Conservation (phyloP, 192 early-diverging fungal species). For the Entomortierella chlamydospora region DNA sequence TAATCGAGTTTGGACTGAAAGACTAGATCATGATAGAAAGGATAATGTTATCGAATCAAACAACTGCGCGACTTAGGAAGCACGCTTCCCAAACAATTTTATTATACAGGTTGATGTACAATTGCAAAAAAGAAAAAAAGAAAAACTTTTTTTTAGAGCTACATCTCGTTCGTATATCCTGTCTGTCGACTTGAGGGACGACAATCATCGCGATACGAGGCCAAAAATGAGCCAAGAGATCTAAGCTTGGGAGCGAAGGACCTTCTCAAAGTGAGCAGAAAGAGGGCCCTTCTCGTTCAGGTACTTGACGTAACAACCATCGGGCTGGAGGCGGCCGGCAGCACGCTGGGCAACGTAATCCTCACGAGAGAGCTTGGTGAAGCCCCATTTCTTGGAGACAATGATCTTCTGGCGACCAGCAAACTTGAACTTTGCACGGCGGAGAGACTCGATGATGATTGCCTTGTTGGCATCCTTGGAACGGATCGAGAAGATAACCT, state of each 20-base stretch:
- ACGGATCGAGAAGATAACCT: constrained; percentile 96
- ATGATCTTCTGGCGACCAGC: constrained; percentile 99
- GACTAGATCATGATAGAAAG: no score
- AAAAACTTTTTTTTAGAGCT: no score
- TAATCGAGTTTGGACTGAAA: no score
- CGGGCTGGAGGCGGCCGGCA: constrained; percentile 84
- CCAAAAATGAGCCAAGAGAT: no score
- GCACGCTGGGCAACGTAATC: constrained; percentile 85
- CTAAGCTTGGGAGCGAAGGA: constrained; percentile 43
- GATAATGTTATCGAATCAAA: no score
- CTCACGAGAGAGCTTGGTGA: constrained; percentile 96
- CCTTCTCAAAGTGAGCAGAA: constrained; percentile 56
- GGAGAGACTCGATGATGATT: constrained; percentile 85
- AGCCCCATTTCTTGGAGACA: constrained; percentile 99
- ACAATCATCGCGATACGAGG: no score
- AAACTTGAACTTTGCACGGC: constrained; percentile 90
- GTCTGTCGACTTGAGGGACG: no score
- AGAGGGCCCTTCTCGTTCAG: constrained; percentile 88
- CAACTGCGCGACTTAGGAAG: no score
- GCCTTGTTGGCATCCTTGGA: constrained; percentile 95
- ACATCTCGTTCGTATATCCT: no score
- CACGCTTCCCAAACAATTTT: no score
- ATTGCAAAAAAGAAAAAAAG: constrained; percentile 11
- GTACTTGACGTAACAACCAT: constrained; percentile 97
- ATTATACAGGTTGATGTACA: constrained; percentile 11